Evolutionary conservation across 257 asterid species (phyloP).

Genomic region (Solanum paucissectum): DNA sequence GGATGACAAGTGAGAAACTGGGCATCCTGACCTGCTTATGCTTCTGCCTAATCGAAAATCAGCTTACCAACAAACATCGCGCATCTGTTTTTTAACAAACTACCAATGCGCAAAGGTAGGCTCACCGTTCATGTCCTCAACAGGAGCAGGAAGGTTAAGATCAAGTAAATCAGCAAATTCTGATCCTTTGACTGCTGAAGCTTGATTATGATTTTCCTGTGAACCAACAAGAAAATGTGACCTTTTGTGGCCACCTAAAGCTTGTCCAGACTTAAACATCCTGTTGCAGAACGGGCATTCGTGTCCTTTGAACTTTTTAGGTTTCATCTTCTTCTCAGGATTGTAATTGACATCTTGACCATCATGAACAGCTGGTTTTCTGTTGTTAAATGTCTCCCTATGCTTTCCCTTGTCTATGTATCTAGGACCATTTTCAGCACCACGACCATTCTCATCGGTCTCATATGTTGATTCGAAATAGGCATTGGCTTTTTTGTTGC

Average conservation of each 20-base stretch:
- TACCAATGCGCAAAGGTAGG: constrained; percentile 27
- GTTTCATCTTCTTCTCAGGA: constrained; percentile 27
- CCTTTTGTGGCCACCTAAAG: constrained; percentile 93
- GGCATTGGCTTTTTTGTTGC: constrained; percentile 52
- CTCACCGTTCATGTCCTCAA: constrained; percentile 36
- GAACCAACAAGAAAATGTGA: constrained; percentile 60
- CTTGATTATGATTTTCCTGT: constrained; percentile 20
- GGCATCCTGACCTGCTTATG: not conserved
- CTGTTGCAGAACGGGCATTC: constrained; percentile 67
- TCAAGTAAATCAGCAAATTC: constrained; percentile 52
- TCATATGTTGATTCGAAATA: constrained; percentile 35
- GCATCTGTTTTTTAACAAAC: not conserved
- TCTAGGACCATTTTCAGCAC: constrained; percentile 19
- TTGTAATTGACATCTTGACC: constrained; percentile 13
- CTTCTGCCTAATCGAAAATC: not conserved
- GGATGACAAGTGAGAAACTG: not conserved
- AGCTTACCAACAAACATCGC: not conserved
- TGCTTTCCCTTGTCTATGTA: constrained; percentile 20
- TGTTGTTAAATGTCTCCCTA: constrained; percentile 23
- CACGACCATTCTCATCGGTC: constrained; percentile 45
- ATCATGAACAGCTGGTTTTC: constrained; percentile 8
- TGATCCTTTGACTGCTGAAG: constrained; percentile 20
- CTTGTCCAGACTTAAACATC: constrained; percentile 90
- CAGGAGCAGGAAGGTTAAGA: constrained; percentile 86
- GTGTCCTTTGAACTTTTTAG: constrained; percentile 47